Evolutionary conservation across 2,329 filamentous ascomycete genomes (phyloP).

Genomic region (Penicillium sumatraense): DNA sequence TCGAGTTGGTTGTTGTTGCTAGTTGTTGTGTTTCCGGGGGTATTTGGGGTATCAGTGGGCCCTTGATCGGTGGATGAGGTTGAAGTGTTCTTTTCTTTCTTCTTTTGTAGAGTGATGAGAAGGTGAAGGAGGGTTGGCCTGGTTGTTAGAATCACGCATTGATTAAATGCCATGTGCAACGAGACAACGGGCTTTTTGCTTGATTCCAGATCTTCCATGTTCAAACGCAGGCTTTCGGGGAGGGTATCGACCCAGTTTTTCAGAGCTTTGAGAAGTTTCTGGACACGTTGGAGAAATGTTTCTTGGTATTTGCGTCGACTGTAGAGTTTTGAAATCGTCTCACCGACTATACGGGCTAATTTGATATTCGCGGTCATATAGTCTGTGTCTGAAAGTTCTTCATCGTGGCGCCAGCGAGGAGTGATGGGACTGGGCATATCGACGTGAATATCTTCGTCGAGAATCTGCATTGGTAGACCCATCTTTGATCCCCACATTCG

Average conservation of each 20-base stretch:
- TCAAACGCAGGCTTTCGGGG: slow-evolving; percentile 38
- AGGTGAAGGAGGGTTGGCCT: slow-evolving; percentile 46
- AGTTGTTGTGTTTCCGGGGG: not conserved
- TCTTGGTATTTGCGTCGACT: slow-evolving; percentile 42
- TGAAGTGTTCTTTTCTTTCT: slow-evolving; percentile 24
- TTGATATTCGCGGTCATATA: slow-evolving; percentile 44
- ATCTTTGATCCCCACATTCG: slow-evolving; percentile 56
- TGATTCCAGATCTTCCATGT: slow-evolving; percentile 37
- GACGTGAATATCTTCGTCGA: slow-evolving; percentile 53
- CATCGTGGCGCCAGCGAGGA: slow-evolving; percentile 35
- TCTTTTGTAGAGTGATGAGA: slow-evolving; percentile 38
- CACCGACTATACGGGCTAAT: slow-evolving; percentile 42
- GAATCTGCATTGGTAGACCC: slow-evolving; percentile 54
- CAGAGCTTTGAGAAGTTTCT: slow-evolving; percentile 44
- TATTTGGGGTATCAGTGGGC: not conserved
- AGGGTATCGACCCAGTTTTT: slow-evolving; percentile 45
- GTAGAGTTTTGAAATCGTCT: slow-evolving; percentile 41
- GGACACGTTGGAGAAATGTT: slow-evolving; percentile 46
- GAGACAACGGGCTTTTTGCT: slow-evolving; percentile 39
- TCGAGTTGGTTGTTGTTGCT: not conserved
- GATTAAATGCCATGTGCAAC: slow-evolving; percentile 45
- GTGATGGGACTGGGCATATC: slow-evolving; percentile 42
- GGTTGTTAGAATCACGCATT: slow-evolving; percentile 47
- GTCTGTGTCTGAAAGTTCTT: slow-evolving; percentile 43
- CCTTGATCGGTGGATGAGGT: not conserved